phyloP scores from a whole-genome alignment of 2,329 filamentous ascomycete genomes.

The Microcyclospora tardicrescens region DNA sequence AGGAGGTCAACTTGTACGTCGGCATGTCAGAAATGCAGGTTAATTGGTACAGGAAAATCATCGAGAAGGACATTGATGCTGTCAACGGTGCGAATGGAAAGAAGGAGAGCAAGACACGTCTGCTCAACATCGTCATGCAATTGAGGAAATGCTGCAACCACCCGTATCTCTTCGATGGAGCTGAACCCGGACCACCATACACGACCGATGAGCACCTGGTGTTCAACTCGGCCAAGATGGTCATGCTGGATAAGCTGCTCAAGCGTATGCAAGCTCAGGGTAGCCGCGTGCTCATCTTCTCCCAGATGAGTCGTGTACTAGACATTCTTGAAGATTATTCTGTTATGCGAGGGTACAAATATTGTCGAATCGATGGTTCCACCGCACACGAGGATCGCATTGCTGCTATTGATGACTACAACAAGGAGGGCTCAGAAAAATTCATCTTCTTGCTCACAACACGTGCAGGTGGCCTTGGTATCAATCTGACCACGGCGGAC shows the following conservation, averaged over 20 bases:
- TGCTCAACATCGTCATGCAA: constrained; percentile 99
- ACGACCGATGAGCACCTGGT: constrained; percentile 95
- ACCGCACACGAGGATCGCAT: constrained; percentile 98
- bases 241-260: constrained; percentile 84
- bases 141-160: constrained; percentile 98
- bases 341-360: constrained; percentile 86
- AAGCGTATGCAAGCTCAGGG: constrained; percentile 72
- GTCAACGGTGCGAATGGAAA: constrained; percentile 95
- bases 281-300: constrained; percentile 96
- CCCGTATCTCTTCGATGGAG: constrained; percentile 93
- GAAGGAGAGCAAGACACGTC: constrained; percentile 89
- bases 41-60: constrained; percentile 97
- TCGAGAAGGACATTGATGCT: constrained; percentile 97
- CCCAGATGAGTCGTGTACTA: constrained; percentile 93
- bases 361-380: constrained; percentile 92
- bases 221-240: constrained; percentile 93
- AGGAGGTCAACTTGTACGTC: constrained; percentile 92
- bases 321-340: constrained; percentile 98
- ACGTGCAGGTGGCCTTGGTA: constrained; percentile 86
- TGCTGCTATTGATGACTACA: constrained; percentile 95
- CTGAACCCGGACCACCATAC: constrained; percentile 91
- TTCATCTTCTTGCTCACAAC: constrained; percentile 94
- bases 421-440: constrained; percentile 87
- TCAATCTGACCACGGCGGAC: constrained; percentile 89
- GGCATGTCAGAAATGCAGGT: constrained; percentile 99